These are phyloP conservation scores for Pholiota microspora DNA, from an alignment of 768 basidiomycete genomes.

Conservation along the genomic window DNA sequence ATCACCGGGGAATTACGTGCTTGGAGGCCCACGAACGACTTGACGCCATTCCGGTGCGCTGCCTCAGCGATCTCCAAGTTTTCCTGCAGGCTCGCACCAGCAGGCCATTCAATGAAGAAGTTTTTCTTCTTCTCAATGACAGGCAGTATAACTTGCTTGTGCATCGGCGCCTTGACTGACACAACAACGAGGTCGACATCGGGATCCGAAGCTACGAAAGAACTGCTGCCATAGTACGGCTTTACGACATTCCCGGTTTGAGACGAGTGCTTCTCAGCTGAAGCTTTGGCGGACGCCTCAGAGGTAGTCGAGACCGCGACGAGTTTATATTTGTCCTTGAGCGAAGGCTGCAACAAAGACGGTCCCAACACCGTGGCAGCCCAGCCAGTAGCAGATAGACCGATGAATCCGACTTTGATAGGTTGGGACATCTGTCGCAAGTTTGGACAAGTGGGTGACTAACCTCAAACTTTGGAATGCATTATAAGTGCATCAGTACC, in stretches of 20 bases:
- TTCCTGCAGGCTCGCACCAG: slow-evolving; percentile 28
- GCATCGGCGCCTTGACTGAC: slow-evolving; percentile 29
- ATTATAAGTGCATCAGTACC: no score
- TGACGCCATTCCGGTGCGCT: slow-evolving; percentile 28
- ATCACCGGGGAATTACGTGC: slow-evolving; percentile 25
- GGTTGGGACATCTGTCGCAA: slow-evolving; percentile 4
- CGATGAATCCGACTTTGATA: slow-evolving; percentile 29
- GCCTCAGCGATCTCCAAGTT: slow-evolving; percentile 31
- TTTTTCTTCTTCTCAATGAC: slow-evolving; percentile 36
- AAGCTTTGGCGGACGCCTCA: slow-evolving; percentile 24
- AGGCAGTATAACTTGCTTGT: slow-evolving; percentile 28
- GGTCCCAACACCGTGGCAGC: slow-evolving; percentile 26
- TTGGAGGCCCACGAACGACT: slow-evolving; percentile 34
- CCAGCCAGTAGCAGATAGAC: slow-evolving; percentile 32
- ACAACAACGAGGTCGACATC: slow-evolving; percentile 37
- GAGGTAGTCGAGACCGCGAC: slow-evolving; percentile 35
- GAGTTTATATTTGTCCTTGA: slow-evolving; percentile 24
- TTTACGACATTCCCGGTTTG: slow-evolving; percentile 26
- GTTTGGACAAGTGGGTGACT: no score
- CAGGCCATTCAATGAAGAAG: slow-evolving; percentile 41
- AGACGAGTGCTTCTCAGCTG: slow-evolving; percentile 28
- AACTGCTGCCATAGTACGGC: slow-evolving; percentile 29
- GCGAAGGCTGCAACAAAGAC: slow-evolving; percentile 18
- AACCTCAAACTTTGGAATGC: no score
- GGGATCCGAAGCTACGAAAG: slow-evolving; percentile 30